A percentile compares a stretch with the other conserved stretches of the same genome.
These are phyloP conservation scores for Phlyctochytrium bullatum DNA, from an alignment of 192 early-diverging fungal species.

Conservation along the genomic window DNA sequence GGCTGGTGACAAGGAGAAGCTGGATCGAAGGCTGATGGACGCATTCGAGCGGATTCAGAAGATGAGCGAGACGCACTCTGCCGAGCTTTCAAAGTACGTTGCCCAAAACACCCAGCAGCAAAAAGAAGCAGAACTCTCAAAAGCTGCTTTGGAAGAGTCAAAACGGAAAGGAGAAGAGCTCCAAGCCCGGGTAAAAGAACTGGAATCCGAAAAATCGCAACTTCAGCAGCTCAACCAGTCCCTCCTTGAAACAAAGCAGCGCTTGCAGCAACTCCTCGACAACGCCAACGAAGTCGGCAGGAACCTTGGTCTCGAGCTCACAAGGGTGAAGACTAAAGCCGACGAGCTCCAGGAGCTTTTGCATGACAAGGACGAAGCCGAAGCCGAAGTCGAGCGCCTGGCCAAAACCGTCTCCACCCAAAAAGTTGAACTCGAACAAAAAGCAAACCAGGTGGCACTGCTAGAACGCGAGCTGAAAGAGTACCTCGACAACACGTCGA, in stretches of 20 bases:
- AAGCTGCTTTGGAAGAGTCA: background rate
- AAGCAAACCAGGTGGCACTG: background rate
- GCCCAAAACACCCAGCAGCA: background rate
- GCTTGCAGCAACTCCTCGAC: slow-evolving; percentile 25
- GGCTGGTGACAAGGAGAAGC: slow-evolving; percentile 13
- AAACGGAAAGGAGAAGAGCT: background rate
- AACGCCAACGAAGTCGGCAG: slow-evolving; percentile 12
- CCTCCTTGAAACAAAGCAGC: slow-evolving; percentile 26
- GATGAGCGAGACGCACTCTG: slow-evolving; percentile 7
- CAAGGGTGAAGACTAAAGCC: background rate
- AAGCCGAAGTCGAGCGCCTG: background rate
- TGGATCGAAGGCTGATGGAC: slow-evolving; percentile 12
- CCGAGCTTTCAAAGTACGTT: background rate
- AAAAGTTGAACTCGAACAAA: background rate
- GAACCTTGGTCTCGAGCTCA: slow-evolving; percentile 16
- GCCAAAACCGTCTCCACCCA: background rate
- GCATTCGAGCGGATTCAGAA: slow-evolving; percentile 10
- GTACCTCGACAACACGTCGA: background rate
- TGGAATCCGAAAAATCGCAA: slow-evolving; percentile 22
- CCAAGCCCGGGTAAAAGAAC: slow-evolving; percentile 6
- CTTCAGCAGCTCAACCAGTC: slow-evolving; percentile 23
- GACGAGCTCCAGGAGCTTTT: background rate
- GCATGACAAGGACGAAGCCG: background rate
- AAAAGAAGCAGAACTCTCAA: slow-evolving; percentile 12
- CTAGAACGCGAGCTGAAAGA: background rate